Evolutionary conservation across 2,329 filamentous ascomycete species (phyloP).

Genomic region (Colletotrichum chlorophyti): DNA sequence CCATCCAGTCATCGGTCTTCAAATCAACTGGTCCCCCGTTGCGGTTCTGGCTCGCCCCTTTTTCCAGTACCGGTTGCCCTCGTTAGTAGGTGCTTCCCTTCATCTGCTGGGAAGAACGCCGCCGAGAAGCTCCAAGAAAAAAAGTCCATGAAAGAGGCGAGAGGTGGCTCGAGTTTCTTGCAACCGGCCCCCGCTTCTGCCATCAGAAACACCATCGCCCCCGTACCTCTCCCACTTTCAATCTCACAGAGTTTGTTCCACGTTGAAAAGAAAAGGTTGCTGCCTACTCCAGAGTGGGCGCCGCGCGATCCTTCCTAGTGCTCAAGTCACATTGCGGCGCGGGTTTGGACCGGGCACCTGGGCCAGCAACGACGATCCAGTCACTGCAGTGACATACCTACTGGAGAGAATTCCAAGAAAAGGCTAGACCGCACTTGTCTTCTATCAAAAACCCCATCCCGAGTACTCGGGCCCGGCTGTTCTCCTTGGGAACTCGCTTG

Average conservation of each 20-base stretch:
- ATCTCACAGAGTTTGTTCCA: neutral
- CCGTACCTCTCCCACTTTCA: slow-evolving; percentile 1
- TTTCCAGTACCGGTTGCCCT: neutral
- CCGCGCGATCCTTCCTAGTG: neutral
- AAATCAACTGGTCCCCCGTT: neutral
- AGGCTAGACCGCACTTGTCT: neutral
- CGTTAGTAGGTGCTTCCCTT: neutral
- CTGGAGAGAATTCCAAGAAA: neutral
- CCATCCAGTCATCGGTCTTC: neutral
- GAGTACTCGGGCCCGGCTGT: neutral
- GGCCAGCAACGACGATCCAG: neutral
- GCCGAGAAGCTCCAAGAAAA: neutral
- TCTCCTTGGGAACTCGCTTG: neutral
- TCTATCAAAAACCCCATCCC: neutral
- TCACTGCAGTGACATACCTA: neutral
- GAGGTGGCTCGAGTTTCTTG: neutral
- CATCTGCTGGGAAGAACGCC: neutral
- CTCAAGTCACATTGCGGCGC: neutral
- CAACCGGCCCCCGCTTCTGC: slow-evolving; percentile 3
- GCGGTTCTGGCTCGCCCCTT: neutral
- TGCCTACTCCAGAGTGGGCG: neutral
- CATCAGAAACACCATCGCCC: neutral
- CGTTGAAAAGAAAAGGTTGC: neutral
- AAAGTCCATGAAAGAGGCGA: neutral
- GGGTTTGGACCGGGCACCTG: neutral